phyloP scores from a whole-genome alignment of 1,284 basidiomycete genomes.

The Microbotryomycetes sp. region DNA sequence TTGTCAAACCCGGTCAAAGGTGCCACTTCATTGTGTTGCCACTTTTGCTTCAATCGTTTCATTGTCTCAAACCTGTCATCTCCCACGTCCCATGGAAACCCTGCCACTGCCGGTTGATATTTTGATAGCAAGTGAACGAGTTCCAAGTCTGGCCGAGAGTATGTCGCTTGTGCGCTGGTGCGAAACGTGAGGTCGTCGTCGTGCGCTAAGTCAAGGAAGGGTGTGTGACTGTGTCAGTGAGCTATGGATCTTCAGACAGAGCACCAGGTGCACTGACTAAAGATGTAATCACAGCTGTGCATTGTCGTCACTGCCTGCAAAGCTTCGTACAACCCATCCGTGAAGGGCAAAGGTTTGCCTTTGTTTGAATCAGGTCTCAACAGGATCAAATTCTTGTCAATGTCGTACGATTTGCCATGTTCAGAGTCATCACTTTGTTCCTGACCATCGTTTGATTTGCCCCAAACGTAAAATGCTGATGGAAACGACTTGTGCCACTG shows the following conservation, averaged over 20 bases:
- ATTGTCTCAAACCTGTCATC: slow-evolving; percentile 9
- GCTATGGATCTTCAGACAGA: background rate
- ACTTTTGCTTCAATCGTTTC: background rate
- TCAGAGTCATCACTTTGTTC: too few relatives aligned
- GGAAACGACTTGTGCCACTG: background rate
- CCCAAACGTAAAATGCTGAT: background rate
- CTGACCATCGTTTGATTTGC: too few relatives aligned
- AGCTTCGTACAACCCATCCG: slow-evolving; percentile 6
- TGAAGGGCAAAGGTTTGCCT: background rate
- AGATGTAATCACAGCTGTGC: slow-evolving; percentile 4
- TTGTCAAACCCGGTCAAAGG: background rate
- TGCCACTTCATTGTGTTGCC: background rate
- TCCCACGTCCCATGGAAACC: slow-evolving; percentile 12
- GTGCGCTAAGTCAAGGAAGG: background rate
- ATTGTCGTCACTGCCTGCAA: background rate
- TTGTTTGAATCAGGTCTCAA: background rate
- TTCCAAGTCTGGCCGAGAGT: background rate
- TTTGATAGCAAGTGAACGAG: background rate
- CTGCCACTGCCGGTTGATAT: slow-evolving; percentile 3
- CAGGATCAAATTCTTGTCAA: background rate
- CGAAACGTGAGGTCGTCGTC: background rate
- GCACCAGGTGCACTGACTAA: background rate
- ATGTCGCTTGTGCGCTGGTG: background rate
- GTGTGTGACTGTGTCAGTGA: too few relatives aligned
- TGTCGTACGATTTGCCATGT: background rate